Conservation (phyloP, 2,329 filamentous ascomycete species). For the Neurospora sp. region DNA sequence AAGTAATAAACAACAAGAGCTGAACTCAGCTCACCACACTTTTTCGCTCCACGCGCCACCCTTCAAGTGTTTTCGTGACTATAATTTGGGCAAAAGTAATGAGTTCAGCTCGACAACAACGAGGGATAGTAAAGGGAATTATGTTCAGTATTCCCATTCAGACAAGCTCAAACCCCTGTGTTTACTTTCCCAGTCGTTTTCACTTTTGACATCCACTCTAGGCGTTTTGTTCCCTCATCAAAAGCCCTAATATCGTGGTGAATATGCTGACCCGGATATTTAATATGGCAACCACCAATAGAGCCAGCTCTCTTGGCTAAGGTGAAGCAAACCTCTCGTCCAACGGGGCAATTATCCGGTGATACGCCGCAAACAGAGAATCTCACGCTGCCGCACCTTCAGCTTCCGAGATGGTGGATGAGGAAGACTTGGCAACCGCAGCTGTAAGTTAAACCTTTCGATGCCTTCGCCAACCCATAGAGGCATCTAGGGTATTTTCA, state of each 20-base stretch:
- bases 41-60: neutral
- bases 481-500: no score
- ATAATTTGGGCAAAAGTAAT: no score
- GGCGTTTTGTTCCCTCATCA: neutral
- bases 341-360: neutral
- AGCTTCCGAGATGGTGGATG: conserved; percentile 5
- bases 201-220: neutral
- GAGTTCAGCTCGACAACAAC: neutral
- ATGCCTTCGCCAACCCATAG: no score
- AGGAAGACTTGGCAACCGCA: conserved; percentile 3
- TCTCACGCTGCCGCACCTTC: conserved; percentile 13
- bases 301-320: neutral
- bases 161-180: neutral
- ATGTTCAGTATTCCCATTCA: neutral
- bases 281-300: neutral
- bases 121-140: neutral
- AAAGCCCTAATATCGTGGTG: neutral
- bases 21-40: neutral
- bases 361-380: conserved; percentile 11
- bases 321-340: neutral
- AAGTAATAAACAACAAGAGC: neutral
- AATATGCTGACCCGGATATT: neutral
- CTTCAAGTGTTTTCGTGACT: neutral
- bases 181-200: neutral
- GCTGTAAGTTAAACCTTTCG: neutral